Base-by-base conservation (phyloP, 148 eudicot genomes). In the Talinum fruticosum region DNA sequence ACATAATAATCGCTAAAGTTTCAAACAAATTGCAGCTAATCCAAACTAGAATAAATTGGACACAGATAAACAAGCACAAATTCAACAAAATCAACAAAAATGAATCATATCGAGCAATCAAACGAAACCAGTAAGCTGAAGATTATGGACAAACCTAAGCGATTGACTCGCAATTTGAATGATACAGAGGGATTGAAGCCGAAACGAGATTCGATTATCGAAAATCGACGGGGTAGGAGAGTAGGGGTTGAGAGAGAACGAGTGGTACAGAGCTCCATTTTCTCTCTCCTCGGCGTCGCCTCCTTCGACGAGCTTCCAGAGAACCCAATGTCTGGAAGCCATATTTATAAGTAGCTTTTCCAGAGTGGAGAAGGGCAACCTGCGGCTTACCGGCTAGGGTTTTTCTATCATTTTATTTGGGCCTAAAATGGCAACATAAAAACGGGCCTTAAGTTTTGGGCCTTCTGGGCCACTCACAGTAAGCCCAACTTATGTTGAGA, bases 221-320 rank as follows among this genome's bases (percentile, higher is more conserved):
- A 5, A 13, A 59, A 19, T 16, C 41, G 41, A 6, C 26, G 37
- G 62, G 62, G 14, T 30, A 38, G 70, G 21, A 62, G 35, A 8
- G 32, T 12, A 8, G 71, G 72, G 18, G 33, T 45, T 75, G 78
- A 66, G 4, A 76, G 21, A 62, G 30, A 21, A 19, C 75, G 47
- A 34, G 49, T 10, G 13, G 75, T 80, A 29, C 79, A 80, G 18
- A 80, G 35, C 75, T 75, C 83, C 83, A 80, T 80, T 75, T 23
- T 79, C 68, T 66, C 34, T 47, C 51, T 19, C 59, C 53, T n/a
- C n/a, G n/a, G n/a, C n/a, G n/a, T n/a, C n/a, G n/a, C n/a, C n/a
- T n/a, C n/a, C 47, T 10, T 41, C 47, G 13, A 41, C 36, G 14
- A 70, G n/a, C 32, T 36, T 70, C 72, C n/a, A 5, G 72, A 69